These are phyloP conservation scores for Lactarius sanguifluus DNA, from an alignment of 768 basidiomycete genomes.

Conservation along the genomic window DNA sequence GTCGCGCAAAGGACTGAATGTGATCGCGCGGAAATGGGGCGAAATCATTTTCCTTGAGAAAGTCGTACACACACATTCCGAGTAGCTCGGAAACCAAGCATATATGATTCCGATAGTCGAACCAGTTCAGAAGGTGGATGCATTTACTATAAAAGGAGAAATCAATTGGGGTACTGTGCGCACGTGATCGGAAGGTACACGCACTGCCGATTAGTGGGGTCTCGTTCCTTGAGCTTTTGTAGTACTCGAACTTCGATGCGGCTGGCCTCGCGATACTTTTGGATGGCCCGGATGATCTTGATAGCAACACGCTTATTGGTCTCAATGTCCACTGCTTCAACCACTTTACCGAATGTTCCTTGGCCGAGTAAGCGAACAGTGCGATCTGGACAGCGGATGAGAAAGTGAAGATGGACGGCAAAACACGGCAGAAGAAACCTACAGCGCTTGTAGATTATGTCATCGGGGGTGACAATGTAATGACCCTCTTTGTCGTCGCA, in stretches of 20 bases:
- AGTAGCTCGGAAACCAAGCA: slow-evolving; percentile 95
- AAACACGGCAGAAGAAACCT: slow-evolving; percentile 35
- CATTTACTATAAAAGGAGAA: slow-evolving; percentile 70
- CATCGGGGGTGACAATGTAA: slow-evolving; percentile 92
- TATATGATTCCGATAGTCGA: slow-evolving; percentile 97
- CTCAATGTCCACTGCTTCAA: slow-evolving; percentile 83
- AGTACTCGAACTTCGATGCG: slow-evolving; percentile 97
- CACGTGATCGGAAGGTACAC: slow-evolving; percentile 35
- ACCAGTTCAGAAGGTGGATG: slow-evolving; percentile 91
- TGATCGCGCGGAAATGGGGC: slow-evolving; percentile 94
- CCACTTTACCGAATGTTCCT: slow-evolving; percentile 98
- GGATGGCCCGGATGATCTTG: slow-evolving; percentile 98
- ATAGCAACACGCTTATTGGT: slow-evolving; percentile 84
- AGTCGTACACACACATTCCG: slow-evolving; percentile 98
- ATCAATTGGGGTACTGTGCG: slow-evolving; percentile 28
- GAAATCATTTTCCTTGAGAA: slow-evolving; percentile 97
- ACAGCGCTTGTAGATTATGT: slow-evolving; percentile 86
- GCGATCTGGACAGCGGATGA: slow-evolving; percentile 60
- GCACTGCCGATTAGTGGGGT: slow-evolving; percentile 85
- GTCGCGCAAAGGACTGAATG: slow-evolving; percentile 93
- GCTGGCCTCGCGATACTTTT: slow-evolving; percentile 97
- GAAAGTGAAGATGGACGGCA: slow-evolving; percentile 5
- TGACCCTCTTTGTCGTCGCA: slow-evolving; percentile 99
- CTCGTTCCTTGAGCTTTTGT: slow-evolving; percentile 84
- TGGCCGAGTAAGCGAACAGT: slow-evolving; percentile 90